Evolutionary conservation across 1,139 yeast genomes (phyloP).

Genomic region (Protomyces pachydermus): DNA sequence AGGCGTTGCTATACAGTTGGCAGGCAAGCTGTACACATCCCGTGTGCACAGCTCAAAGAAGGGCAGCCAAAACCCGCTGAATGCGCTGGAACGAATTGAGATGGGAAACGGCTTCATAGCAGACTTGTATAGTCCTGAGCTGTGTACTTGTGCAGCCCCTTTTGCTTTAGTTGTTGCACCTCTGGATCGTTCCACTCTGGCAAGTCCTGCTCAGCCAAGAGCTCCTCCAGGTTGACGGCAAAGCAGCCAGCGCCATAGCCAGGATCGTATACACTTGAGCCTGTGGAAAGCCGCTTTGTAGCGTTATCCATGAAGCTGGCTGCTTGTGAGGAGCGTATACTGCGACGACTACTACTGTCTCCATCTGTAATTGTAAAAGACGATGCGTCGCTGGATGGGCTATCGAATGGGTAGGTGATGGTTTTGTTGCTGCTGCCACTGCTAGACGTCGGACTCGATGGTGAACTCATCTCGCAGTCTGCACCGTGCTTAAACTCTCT

Average conservation of each 20-base stretch:
- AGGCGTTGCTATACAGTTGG: too few species aligned
- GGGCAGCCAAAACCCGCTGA: too few species aligned
- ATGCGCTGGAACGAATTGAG: too few species aligned
- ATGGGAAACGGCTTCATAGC: not conserved
- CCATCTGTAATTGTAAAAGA: not conserved
- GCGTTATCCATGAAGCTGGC: not conserved
- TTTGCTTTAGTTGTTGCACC: not conserved
- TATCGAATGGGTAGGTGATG: not conserved
- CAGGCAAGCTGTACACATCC: too few species aligned
- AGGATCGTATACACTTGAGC: not conserved
- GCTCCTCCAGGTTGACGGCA: constrained; percentile 19
- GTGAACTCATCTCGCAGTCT: not conserved
- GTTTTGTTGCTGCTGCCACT: not conserved
- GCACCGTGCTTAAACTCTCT: not conserved
- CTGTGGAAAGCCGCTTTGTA: not conserved
- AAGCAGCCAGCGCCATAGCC: constrained; percentile 21
- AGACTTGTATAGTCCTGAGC: constrained; percentile 16
- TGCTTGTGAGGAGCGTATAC: not conserved
- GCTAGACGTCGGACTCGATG: not conserved
- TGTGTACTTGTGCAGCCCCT: constrained; percentile 21
- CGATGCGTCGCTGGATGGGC: not conserved
- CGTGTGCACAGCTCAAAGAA: too few species aligned
- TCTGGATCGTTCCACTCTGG: not conserved
- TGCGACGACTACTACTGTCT: not conserved
- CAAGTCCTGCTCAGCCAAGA: constrained; percentile 7